Evolutionary conservation across 75 land plant species (phyloP).

Genomic region (Pinus albicaulis): DNA sequence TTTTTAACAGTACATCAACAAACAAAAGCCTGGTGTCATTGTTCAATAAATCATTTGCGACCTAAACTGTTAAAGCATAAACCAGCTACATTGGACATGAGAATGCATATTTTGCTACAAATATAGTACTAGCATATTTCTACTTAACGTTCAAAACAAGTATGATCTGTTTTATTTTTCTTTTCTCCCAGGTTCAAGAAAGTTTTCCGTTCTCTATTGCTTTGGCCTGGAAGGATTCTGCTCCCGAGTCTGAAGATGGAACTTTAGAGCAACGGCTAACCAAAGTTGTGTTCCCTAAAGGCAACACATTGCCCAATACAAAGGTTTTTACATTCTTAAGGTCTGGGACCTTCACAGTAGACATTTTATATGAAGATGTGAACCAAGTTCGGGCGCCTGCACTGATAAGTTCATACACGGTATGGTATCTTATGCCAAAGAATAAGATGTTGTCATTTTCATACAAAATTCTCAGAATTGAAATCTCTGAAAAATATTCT

Average conservation of each 20-base stretch:
- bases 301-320: conserved; percentile 75
- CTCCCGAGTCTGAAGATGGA: conserved; percentile 58
- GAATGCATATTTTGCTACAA: too few species aligned
- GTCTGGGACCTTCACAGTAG: conserved; percentile 66
- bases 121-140: too few species aligned
- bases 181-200: conserved; percentile 65
- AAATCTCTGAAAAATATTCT: neutral
- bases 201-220: conserved; percentile 70
- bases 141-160: too few species aligned
- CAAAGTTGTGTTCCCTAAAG: conserved; percentile 72
- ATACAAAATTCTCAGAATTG: too few species aligned
- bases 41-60: too few species aligned
- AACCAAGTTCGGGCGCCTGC: conserved; percentile 41
- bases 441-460: neutral
- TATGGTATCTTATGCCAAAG: conserved; percentile 16
- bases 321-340: conserved; percentile 83
- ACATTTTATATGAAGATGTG: conserved; percentile 71
- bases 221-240: conserved; percentile 73
- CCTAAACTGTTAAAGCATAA: too few species aligned
- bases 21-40: too few species aligned
- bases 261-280: conserved; percentile 28
- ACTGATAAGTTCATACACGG: conserved; percentile 80
- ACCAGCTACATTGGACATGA: too few species aligned
- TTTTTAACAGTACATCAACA: too few species aligned
- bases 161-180: neutral